Evolutionary conservation across 805 yeast species (phyloP), one percentile per base, ranked within the genome.

Genomic region (Maudiozyma turicensis): DNA sequence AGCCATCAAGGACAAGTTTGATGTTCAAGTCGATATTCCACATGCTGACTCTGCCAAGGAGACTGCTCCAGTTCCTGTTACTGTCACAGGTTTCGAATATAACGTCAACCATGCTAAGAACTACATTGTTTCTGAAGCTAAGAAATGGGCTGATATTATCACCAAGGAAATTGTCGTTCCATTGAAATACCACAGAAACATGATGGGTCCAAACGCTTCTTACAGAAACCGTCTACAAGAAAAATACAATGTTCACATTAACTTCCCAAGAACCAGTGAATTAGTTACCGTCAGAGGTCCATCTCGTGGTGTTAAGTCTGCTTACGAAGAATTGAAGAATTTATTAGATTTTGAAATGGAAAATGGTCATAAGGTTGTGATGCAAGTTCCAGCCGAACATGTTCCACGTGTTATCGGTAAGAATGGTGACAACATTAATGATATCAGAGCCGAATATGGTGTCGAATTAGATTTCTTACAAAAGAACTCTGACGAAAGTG

Each of bases 401-500:
- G 76, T 91, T 51, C 76, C 96, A 20, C 76, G 88, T 62, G 81
- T 93, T 50, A 89, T 93, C 64, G 99, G 99, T 59, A 88, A 85
- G 61, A 74, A 75, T 52, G 97, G 98, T 63, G 91, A 86, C 52
- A 77, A 76, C 46, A 84, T 93, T 60, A 85, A 82, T 53, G 86
- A 84, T 60, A 82, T 95, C 50, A 78, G 86, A 52, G 89, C 83
- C 50, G 74, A 69, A 47, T 65, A 67, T 46, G 74, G 73, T 45
- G 78, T 81, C 46, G 82, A 81, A 55, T 73, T 79, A 64, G 70
- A 70, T 45, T 69, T 73, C 50, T 52, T 61, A 46, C 66, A 64
- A 48, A 66, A 62, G 50, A 64, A 64, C 34, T 74, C 71, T 28
- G 72, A 71, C 45, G 66, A 65, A 14, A 66, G 63, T 34, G 82